Evolutionary conservation across 805 yeast species (phyloP).

Genomic region (Lipomyces yamadae): DNA sequence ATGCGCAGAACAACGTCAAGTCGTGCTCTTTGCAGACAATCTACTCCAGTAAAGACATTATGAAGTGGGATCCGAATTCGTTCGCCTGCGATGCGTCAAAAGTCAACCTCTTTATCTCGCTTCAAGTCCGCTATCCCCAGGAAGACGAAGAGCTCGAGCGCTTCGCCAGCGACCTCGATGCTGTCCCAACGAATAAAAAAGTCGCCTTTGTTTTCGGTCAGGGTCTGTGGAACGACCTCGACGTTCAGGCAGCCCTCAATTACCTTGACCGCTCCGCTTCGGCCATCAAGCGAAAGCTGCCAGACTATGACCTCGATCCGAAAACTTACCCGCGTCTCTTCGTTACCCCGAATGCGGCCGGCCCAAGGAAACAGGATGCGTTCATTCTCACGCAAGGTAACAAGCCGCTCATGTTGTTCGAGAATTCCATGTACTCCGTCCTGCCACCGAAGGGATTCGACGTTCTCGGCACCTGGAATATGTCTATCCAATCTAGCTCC

Average conservation of each 20-base stretch:
- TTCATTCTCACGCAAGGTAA: slow-evolving; percentile 37
- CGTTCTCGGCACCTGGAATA: slow-evolving; percentile 37
- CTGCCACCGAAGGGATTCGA: slow-evolving; percentile 32
- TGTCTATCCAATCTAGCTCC: slow-evolving; percentile 34
- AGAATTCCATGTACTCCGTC: slow-evolving; percentile 33
- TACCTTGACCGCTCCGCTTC: slow-evolving; percentile 33
- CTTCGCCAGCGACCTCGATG: slow-evolving; percentile 24
- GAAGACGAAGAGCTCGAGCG: slow-evolving; percentile 33
- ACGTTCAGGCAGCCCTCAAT: slow-evolving; percentile 35
- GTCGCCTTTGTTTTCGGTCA: slow-evolving; percentile 37
- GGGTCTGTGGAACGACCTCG: slow-evolving; percentile 38
- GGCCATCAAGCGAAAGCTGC: slow-evolving; percentile 18
- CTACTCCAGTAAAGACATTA: slow-evolving; percentile 28
- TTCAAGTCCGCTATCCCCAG: slow-evolving; percentile 35
- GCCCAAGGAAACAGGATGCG: slow-evolving; percentile 32
- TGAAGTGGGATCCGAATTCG: slow-evolving; percentile 36
- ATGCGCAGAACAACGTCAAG: slow-evolving; percentile 37
- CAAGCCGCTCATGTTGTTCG: slow-evolving; percentile 37
- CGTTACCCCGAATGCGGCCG: slow-evolving; percentile 36
- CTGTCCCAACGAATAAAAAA: slow-evolving; percentile 23
- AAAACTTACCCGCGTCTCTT: slow-evolving; percentile 32
- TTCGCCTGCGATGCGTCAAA: slow-evolving; percentile 35
- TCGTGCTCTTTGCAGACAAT: slow-evolving; percentile 35
- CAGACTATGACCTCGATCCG: slow-evolving; percentile 19
- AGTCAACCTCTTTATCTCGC: slow-evolving; percentile 31